Evolutionary conservation across 2,329 filamentous ascomycete genomes (phyloP).

Genomic region (Scortechinia acanthostroma): DNA sequence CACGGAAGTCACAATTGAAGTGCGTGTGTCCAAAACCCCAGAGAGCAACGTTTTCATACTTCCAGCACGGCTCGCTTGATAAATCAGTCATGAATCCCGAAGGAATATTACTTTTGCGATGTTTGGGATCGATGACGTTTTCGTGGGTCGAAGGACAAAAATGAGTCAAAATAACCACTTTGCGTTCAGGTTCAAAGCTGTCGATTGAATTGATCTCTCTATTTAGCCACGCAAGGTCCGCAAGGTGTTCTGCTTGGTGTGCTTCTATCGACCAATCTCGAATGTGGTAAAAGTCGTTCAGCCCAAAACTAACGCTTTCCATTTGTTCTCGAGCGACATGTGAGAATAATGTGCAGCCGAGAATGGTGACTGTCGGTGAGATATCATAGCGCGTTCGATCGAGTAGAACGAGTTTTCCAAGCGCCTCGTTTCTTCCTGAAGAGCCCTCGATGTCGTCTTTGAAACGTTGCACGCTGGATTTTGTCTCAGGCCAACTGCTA

Average conservation of each 20-base stretch:
- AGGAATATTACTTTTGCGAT: slow-evolving; percentile 15
- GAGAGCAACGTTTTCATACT: slow-evolving; percentile 19
- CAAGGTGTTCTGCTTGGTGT: slow-evolving; percentile 25
- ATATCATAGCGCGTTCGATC: slow-evolving; percentile 21
- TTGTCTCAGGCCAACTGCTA: slow-evolving; percentile 23
- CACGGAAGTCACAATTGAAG: slow-evolving; percentile 30
- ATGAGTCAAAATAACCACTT: slow-evolving; percentile 30
- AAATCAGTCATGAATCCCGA: slow-evolving; percentile 31
- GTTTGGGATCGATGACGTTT: slow-evolving; percentile 20
- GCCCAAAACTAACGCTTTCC: slow-evolving; percentile 25
- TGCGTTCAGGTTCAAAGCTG: slow-evolving; percentile 7
- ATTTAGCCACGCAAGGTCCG: slow-evolving; percentile 35
- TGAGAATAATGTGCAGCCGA: slow-evolving; percentile 42
- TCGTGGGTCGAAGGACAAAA: slow-evolving; percentile 26
- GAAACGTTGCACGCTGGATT: slow-evolving; percentile 17
- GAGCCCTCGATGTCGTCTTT: slow-evolving; percentile 12
- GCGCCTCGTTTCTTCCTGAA: slow-evolving; percentile 6
- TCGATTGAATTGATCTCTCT: slow-evolving; percentile 15
- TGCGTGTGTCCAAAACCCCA: slow-evolving; percentile 43
- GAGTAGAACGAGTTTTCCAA: slow-evolving; percentile 30
- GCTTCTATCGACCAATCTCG: slow-evolving; percentile 23
- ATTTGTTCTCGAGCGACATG: slow-evolving; percentile 24
- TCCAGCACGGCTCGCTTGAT: slow-evolving; percentile 21
- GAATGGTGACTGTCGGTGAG: slow-evolving; percentile 21
- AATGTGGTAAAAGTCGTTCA: slow-evolving; percentile 44